Percentiles rank a stretch among this genome's conserved stretches.
Evolutionary conservation across 73 alveolate species (phyloP).

Genomic region (Paramecium tetraurelia): DNA sequence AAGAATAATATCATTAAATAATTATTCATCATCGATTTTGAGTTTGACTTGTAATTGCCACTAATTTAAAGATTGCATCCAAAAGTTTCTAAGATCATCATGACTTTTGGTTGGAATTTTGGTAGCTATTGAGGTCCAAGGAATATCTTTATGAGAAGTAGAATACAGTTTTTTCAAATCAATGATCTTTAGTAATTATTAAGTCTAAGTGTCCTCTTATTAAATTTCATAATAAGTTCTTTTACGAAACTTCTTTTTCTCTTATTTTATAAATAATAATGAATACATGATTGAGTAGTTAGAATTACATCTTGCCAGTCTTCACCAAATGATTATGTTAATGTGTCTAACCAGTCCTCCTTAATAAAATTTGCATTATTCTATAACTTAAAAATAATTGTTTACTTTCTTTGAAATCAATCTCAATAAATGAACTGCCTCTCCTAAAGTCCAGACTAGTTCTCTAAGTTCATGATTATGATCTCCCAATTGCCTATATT

Average conservation of each 20-base stretch:
- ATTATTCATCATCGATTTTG: conserved; percentile 64
- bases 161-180: conserved; percentile 58
- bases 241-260: neutral
- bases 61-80: conserved; percentile 64
- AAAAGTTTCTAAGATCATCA: conserved; percentile 77
- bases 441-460: conserved; percentile 59
- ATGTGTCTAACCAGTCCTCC: conserved; percentile 45
- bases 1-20: conserved; percentile 56
- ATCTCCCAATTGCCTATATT: conserved; percentile 74
- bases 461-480: conserved; percentile 59
- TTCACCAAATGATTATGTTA: neutral
- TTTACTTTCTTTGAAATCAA: conserved; percentile 59
- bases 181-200: conserved; percentile 59
- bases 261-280: neutral
- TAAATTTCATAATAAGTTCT: conserved; percentile 45
- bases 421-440: conserved; percentile 69
- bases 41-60: conserved; percentile 57
- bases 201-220: conserved; percentile 67
- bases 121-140: conserved; percentile 70
- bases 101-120: conserved; percentile 66
- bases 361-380: conserved; percentile 56
- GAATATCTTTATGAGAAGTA: conserved; percentile 62
- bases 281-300: neutral
- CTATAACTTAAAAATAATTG: conserved; percentile 47
- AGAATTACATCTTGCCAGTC: neutral